Conservation (phyloP, 306 rosid species). For the Medicago ruthenica region DNA sequence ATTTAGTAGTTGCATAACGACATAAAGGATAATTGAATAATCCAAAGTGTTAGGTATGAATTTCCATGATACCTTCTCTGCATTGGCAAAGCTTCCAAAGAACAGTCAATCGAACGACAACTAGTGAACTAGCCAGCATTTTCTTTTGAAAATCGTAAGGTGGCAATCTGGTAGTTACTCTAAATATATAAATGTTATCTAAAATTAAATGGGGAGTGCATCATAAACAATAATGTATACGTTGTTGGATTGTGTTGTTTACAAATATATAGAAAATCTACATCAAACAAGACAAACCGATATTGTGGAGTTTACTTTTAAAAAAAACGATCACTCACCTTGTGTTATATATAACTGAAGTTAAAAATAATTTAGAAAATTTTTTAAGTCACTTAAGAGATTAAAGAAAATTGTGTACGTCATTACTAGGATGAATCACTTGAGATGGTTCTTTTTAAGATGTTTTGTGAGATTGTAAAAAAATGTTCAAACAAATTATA, state of each 20-base stretch:
- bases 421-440: too few species aligned
- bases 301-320: too few species aligned
- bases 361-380: too few species aligned
- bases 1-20: constrained; percentile 33
- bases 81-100: constrained; percentile 28
- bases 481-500: too few species aligned
- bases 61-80: constrained; percentile 33
- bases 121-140: constrained; percentile 40
- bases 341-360: too few species aligned
- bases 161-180: constrained; percentile 32
- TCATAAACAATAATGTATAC: not conserved
- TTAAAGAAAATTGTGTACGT: too few species aligned
- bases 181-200: constrained; percentile 39
- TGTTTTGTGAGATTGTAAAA: too few species aligned
- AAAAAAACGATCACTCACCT: too few species aligned
- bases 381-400: too few species aligned
- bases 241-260: not conserved
- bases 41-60: constrained; percentile 46
- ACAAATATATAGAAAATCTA: too few species aligned
- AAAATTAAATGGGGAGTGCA: constrained; percentile 4
- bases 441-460: too few species aligned
- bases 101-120: constrained; percentile 38
- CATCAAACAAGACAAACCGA: too few species aligned
- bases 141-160: constrained; percentile 13
- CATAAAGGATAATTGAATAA: constrained; percentile 32